These are phyloP conservation scores for Solanum verrucosum DNA, from an alignment of 257 asterid species.

Conservation along the genomic window DNA sequence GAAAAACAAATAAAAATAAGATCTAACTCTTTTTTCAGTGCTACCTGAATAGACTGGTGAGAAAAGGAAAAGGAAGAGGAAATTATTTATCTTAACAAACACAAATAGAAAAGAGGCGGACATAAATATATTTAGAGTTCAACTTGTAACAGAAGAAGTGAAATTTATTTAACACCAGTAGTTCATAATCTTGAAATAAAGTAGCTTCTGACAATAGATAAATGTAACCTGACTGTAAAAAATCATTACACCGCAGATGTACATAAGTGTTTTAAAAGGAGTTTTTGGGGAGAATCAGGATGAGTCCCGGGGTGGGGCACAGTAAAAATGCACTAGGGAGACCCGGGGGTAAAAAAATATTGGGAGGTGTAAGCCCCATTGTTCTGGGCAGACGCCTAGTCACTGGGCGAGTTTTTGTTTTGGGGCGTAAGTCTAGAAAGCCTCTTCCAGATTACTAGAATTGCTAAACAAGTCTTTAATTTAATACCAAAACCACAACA, in stretches of 20 bases:
- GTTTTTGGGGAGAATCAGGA: neutral
- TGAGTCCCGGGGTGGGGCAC: neutral
- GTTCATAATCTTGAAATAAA: neutral
- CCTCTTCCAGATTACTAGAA: neutral
- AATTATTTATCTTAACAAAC: neutral
- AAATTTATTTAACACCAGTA: neutral
- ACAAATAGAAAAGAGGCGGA: neutral
- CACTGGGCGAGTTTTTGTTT: neutral
- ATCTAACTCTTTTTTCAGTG: neutral
- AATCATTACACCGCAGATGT: neutral
- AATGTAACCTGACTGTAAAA: neutral
- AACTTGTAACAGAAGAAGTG: neutral
- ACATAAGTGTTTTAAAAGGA: neutral
- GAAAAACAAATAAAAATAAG: neutral
- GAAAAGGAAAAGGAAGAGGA: neutral
- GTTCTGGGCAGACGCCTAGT: neutral
- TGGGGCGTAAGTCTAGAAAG: neutral
- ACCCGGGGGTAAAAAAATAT: neutral
- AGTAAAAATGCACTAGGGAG: neutral
- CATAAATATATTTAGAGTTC: neutral
- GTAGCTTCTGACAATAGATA: neutral
- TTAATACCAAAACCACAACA: neutral
- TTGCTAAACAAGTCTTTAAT: neutral
- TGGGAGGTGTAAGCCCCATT: neutral
- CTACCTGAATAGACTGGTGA: neutral